Evolutionary conservation across 495 filamentous ascomycete genomes (phyloP), one percentile per base, ranked within the genome.

Genomic region (Penicillium odoratum): DNA sequence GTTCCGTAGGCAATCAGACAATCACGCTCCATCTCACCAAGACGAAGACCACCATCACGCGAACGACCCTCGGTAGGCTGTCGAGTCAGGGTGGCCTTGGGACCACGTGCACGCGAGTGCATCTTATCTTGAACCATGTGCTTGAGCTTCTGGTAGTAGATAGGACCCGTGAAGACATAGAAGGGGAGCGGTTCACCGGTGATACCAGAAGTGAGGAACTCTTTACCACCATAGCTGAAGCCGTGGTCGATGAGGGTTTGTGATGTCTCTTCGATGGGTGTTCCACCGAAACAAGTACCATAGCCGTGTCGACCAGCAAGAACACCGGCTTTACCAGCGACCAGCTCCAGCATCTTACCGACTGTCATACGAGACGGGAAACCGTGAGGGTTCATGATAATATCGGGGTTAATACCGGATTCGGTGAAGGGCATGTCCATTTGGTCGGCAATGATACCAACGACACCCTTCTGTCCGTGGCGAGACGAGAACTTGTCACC

Each of bases 121-220:
- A 99, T 97, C 81, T 99, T 99, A 66, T 99, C 94, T 70, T 96
- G 91, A 31, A 99, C 94, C 94, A 99, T 99, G 84, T 99, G 94
- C 84, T 98, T 99, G 44, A 99, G 85, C 64, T 97, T 96, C 80
- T 99, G 94, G 81, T 99, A 99, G 81, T 96, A 99, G 74, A 97
- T 98, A 4, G 94, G 94, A 0, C 94, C 94, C 64, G 93, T 95
- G 82, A 97, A 99, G 73, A 99, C 93, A 68, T 99, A 98, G 38
- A 92, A 92, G 46, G 93, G 90, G 18, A 97, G 81, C 2, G 88
- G 81, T 75, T 98, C 93, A 64, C 94, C 94, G 0, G 95, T 98
- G 70, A 98, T 96, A 46, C 93, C 93, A 3, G 85, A 90, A 2
- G 93, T 98, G 52, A 99, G 85, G 74, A 91, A 96, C 71, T 99